Evolutionary conservation across 1,284 basidiomycete species (phyloP).

Genomic region (Trichosporon asahii): DNA sequence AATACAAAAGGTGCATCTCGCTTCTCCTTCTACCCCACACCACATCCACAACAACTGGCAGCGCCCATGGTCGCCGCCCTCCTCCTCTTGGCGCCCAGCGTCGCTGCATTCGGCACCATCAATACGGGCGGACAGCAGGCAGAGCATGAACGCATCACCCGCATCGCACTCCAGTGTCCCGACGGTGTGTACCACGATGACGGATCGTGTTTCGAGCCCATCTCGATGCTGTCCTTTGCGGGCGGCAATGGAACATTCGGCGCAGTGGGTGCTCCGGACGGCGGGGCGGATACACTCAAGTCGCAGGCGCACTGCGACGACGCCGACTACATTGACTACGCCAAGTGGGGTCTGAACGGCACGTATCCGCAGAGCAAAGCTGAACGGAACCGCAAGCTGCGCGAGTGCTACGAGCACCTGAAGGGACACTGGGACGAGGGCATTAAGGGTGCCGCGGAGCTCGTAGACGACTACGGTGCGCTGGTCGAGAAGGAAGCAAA

Average conservation of each 20-base stretch:
- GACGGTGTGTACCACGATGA: background rate
- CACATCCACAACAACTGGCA: background rate
- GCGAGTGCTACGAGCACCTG: constrained; percentile 7
- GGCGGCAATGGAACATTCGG: constrained; percentile 13
- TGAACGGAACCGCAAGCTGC: background rate
- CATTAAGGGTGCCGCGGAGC: background rate
- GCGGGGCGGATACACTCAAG: constrained; percentile 10
- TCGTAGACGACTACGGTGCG: constrained; percentile 1
- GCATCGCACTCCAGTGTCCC: constrained; percentile 8
- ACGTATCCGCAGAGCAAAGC: constrained; percentile 6
- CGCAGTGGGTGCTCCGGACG: constrained; percentile 12
- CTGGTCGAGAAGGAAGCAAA: background rate
- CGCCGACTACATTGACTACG: constrained; percentile 15
- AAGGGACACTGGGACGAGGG: constrained; percentile 6
- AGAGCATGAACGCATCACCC: constrained; percentile 12
- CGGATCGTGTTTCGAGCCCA: constrained; percentile 12
- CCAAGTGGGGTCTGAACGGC: constrained; percentile 10
- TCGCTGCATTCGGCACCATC: constrained; percentile 13
- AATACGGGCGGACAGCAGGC: constrained; percentile 11
- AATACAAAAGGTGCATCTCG: background rate
- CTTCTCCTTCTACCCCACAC: background rate
- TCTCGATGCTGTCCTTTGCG: constrained; percentile 12
- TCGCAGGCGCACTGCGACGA: constrained; percentile 16
- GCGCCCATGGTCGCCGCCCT: background rate
- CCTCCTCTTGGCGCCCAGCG: background rate